phyloP scores from a whole-genome alignment of 371 early-diverging fungal species.

The Mortierella sp. region DNA sequence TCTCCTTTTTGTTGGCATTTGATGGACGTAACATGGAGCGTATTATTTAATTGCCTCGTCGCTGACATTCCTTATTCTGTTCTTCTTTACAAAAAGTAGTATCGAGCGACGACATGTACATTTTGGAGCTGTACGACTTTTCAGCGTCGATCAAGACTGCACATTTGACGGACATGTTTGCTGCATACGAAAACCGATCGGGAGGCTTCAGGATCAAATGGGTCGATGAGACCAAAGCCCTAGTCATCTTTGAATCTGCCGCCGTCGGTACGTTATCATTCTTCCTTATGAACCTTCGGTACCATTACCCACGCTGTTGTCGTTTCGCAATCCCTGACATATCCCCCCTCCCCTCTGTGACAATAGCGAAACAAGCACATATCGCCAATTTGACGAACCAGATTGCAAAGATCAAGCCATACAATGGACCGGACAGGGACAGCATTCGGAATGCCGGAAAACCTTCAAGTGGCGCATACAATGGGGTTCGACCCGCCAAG shows the following conservation, averaged over 20 bases:
- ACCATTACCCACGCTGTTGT: neutral
- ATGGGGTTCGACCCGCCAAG: constrained; percentile 61
- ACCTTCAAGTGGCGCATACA: constrained; percentile 44
- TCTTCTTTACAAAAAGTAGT: constrained; percentile 4
- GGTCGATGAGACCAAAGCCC: constrained; percentile 80
- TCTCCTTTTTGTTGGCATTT: neutral
- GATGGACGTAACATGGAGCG: neutral
- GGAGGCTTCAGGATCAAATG: constrained; percentile 85
- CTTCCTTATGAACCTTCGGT: neutral
- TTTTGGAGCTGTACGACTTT: constrained; percentile 68
- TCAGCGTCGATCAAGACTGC: constrained; percentile 68
- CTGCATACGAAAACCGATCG: constrained; percentile 65
- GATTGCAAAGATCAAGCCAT: constrained; percentile 48
- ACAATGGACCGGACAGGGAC: constrained; percentile 48
- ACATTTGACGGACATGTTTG: constrained; percentile 70
- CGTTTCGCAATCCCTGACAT: neutral
- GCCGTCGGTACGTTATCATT: constrained; percentile 65
- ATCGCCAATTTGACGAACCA: constrained; percentile 34
- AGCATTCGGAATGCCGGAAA: constrained; percentile 33
- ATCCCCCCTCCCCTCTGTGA: neutral
- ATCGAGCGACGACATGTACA: constrained; percentile 41
- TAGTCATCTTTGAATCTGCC: constrained; percentile 79
- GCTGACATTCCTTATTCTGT: neutral
- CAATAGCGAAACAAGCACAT: constrained; percentile 51
- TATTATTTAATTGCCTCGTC: neutral